phyloP scores from a whole-genome alignment of 139 green algal genomes.

The Chlorella sp. region DNA sequence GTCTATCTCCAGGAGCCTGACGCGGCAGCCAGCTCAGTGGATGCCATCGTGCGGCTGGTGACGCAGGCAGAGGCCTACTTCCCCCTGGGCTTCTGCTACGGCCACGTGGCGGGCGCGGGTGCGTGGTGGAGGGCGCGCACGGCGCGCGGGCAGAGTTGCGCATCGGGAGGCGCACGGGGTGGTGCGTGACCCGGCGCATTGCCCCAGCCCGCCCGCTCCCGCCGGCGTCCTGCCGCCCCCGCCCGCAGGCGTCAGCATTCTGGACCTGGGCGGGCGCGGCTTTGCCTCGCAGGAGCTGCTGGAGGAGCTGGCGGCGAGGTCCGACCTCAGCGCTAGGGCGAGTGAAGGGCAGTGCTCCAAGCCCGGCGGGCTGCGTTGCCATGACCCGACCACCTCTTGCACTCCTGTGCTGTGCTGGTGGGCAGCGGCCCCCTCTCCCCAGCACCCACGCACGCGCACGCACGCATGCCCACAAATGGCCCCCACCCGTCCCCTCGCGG shows the following conservation, averaged over 20 bases:
- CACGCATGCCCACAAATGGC: too few species aligned
- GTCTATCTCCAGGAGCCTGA: conserved; percentile 73
- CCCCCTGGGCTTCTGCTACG: conserved; percentile 52
- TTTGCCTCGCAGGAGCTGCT: conserved; percentile 60
- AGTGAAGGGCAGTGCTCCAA: not conserved
- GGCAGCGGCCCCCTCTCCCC: conserved; percentile 25
- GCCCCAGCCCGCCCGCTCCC: too few species aligned
- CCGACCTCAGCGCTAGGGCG: conserved; percentile 26
- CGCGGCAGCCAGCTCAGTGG: conserved; percentile 30
- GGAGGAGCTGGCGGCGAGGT: conserved; percentile 49
- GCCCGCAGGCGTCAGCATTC: conserved; percentile 20
- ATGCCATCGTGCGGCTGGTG: conserved; percentile 47
- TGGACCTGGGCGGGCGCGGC: conserved; percentile 38
- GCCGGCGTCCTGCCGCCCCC: too few species aligned
- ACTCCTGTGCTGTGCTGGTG: conserved; percentile 24
- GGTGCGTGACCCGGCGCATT: too few species aligned
- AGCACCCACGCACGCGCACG: too few species aligned
- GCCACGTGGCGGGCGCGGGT: conserved; percentile 42
- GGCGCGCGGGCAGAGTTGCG: too few species aligned
- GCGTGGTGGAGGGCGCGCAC: too few species aligned
- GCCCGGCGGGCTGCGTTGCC: too few species aligned
- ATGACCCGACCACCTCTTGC: not conserved
- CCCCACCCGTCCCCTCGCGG: not conserved
- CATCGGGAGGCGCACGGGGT: too few species aligned
- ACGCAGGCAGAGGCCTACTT: conserved; percentile 32